Base-by-base conservation (phyloP, 1,139 yeast species). In the Blastobotrys arbuscula region DNA sequence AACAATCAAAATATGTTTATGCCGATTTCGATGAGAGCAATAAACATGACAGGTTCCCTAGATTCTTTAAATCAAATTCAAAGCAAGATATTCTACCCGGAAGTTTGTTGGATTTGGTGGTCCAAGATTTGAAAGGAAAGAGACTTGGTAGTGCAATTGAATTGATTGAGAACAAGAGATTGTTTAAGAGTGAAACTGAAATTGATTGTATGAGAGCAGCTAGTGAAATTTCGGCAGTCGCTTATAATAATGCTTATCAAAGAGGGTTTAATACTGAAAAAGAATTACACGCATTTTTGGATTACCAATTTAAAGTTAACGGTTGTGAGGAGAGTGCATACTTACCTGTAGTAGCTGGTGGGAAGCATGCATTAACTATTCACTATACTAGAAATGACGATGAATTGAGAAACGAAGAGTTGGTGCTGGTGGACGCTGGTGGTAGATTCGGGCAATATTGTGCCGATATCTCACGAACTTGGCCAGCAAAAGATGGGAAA, bases 261-360 rank as follows among this genome's bases (percentile, higher is more conserved):
- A 71, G 71, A 53, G 76, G 78, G 34, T 78, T 90, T 58, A 66
- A 70, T 44, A 78, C 84, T 7, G 99, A 94, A 65, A 78, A 84
- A 60, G 80, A 88, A 2, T 71, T 92, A 44, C 86, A 84, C 20
- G 79, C 95, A n/a, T 89, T 73, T 61, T 70, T 94, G 52, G 96
- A 90, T 54, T 87, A 87, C 64, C 78, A 82, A 59, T 90, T 92
- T 65, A 78, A 85, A 8, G 74, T 79, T 45, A 88, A 90, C 24
- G 98, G 98, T 0, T 89, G 97, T 66, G 95, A 88, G 54, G 79
- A 79, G 54, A 79, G 84, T 40, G 97, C 97, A 0, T 94, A 94
- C 62, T 78, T 90, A 28, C 97, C 99, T 0, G 99, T 94, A 9
- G 95, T 94, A 8, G 99, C 97, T 2, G 85, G 96, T 39, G 98